Conservation (phyloP, 163 green algal species). For the Chloroidium sp. region DNA sequence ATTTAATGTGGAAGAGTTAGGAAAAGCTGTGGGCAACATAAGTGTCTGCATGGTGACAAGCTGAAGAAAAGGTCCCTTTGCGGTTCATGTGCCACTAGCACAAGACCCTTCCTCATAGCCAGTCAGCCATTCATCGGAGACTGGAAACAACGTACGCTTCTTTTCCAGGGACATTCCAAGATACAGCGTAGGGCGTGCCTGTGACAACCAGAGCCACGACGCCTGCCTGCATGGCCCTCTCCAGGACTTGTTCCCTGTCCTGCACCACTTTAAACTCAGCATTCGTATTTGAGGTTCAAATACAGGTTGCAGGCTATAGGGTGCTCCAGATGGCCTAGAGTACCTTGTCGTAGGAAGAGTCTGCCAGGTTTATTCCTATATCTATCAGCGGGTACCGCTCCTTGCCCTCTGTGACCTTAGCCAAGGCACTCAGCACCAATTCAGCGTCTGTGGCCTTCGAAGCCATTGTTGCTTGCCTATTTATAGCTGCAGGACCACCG, state of each 20-base stretch:
- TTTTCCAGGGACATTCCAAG: no score
- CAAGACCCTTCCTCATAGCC: no score
- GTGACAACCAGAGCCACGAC: constrained; percentile 47
- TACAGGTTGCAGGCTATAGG: no score
- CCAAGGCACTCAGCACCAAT: neutral
- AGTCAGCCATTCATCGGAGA: no score
- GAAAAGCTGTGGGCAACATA: constrained; percentile 13
- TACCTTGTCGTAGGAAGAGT: constrained; percentile 42
- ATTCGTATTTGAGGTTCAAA: neutral
- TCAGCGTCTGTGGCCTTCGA: neutral
- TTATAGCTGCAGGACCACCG: no score
- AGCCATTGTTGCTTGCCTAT: neutral
- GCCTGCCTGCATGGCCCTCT: constrained; percentile 25
- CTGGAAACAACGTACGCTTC: no score
- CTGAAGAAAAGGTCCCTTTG: no score
- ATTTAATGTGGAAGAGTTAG: constrained; percentile 20
- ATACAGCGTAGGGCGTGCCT: constrained; percentile 8
- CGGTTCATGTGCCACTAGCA: no score
- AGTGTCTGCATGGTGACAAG: no score
- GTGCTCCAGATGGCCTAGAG: neutral
- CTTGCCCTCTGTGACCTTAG: no score
- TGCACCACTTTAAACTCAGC: constrained; percentile 12
- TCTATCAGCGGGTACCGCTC: constrained; percentile 35
- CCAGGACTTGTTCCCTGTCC: constrained; percentile 45
- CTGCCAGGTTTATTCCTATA: constrained; percentile 55